phyloP scores from a whole-genome alignment of 2,329 filamentous ascomycete species.

The Fusarium virguliforme region DNA sequence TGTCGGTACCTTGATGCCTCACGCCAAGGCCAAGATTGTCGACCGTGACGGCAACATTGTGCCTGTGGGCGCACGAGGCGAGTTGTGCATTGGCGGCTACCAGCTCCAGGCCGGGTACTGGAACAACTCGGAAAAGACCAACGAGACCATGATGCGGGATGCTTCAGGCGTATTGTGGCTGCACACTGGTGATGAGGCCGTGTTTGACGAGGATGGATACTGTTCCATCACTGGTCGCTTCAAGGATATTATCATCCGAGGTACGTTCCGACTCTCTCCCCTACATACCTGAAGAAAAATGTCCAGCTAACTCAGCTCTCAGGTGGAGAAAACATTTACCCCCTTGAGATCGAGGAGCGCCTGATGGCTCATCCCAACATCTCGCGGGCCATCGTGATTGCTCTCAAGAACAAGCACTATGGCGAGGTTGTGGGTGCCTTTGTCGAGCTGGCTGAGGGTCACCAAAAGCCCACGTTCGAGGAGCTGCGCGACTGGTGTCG shows the following conservation, averaged over 20 bases:
- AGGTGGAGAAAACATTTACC: conserved; percentile 82
- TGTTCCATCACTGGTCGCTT: conserved; percentile 82
- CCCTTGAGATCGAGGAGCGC: conserved; percentile 82
- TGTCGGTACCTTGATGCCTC: conserved; percentile 83
- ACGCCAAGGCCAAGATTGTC: conserved; percentile 84
- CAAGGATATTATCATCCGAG: conserved; percentile 86
- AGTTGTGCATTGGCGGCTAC: conserved; percentile 85
- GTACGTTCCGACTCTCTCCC: conserved; percentile 53
- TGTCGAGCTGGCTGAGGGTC: conserved; percentile 60
- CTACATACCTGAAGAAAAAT: conserved; percentile 33
- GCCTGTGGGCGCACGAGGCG: conserved; percentile 77
- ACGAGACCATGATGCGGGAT: conserved; percentile 70
- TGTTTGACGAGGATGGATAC: conserved; percentile 78
- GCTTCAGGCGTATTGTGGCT: conserved; percentile 72
- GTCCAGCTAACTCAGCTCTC: conserved; percentile 38
- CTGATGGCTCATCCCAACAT: conserved; percentile 76
- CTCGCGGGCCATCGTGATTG: conserved; percentile 77
- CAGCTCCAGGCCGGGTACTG: conserved; percentile 78
- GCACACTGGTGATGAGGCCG: conserved; percentile 79
- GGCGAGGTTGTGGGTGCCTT: conserved; percentile 82
- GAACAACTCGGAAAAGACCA: conserved; percentile 83
- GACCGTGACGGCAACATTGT: conserved; percentile 77
- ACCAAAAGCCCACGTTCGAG: conserved; percentile 62
- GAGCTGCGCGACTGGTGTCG: conserved; percentile 76
- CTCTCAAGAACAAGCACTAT: conserved; percentile 78